These are phyloP conservation scores for Poronia punctata DNA, from an alignment of 495 filamentous ascomycete genomes.

Conservation along the genomic window DNA sequence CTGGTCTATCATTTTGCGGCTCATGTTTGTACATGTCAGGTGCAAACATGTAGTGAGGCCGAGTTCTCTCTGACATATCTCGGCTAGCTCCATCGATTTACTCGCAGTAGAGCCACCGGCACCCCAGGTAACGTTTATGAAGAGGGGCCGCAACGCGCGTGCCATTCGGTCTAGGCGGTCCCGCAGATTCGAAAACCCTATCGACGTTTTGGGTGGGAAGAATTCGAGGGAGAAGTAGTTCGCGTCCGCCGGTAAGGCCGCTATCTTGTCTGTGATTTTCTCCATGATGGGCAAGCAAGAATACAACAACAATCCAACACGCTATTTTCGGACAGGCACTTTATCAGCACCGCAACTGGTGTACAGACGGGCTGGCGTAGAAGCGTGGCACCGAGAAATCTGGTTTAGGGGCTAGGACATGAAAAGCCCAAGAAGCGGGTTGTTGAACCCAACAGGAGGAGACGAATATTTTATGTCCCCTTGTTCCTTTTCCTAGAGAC, in stretches of 20 bases:
- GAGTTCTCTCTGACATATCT: slow-evolving; percentile 87
- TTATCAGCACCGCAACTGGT: too few species aligned
- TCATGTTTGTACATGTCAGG: slow-evolving; percentile 98
- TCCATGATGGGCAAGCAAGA: slow-evolving; percentile 57
- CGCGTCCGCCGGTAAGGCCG: slow-evolving; percentile 71
- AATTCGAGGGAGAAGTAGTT: slow-evolving; percentile 97
- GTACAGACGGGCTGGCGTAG: too few species aligned
- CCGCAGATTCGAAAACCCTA: slow-evolving; percentile 90
- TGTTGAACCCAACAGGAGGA: too few species aligned
- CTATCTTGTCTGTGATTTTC: slow-evolving; percentile 95
- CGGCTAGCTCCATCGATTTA: slow-evolving; percentile 88
- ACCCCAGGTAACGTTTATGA: slow-evolving; percentile 97
- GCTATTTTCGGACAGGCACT: too few species aligned
- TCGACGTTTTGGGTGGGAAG: slow-evolving; percentile 93
- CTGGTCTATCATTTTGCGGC: slow-evolving; percentile 72
- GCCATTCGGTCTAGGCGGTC: slow-evolving; percentile 94
- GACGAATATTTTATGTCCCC: too few species aligned
- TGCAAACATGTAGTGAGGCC: slow-evolving; percentile 93
- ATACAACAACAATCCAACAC: too few species aligned
- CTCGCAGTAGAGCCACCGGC: slow-evolving; percentile 86
- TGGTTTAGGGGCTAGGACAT: too few species aligned
- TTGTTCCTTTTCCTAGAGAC: too few species aligned
- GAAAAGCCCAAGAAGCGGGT: too few species aligned
- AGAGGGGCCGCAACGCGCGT: slow-evolving; percentile 77
- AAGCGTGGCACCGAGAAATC: too few species aligned